Evolutionary conservation across 2,329 filamentous ascomycete genomes (phyloP).

Genomic region (Basipetospora chlamydospora): DNA sequence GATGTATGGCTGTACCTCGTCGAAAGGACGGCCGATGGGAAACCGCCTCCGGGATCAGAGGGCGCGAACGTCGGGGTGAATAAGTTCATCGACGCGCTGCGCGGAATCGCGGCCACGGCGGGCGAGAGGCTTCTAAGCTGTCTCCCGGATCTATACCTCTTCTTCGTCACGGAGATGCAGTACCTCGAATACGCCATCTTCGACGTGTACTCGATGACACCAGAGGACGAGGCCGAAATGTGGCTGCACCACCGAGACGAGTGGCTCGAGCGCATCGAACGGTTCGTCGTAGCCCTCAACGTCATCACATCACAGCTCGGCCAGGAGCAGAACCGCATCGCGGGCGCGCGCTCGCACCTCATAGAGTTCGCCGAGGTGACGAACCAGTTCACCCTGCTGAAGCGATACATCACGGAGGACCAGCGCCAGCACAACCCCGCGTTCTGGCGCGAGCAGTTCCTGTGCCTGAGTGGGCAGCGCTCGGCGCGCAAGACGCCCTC

Average conservation of each 20-base stretch:
- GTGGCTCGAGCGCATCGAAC: not conserved
- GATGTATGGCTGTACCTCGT: slow-evolving; percentile 3
- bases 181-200: slow-evolving; percentile 11
- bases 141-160: slow-evolving; percentile 9
- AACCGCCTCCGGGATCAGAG: not conserved
- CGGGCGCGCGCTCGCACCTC: not conserved
- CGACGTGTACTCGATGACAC: slow-evolving; percentile 11
- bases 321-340: not conserved
- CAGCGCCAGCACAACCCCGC: not conserved
- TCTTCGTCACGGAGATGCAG: slow-evolving; percentile 9
- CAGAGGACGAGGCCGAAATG: not conserved
- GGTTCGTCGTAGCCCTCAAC: not conserved
- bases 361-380: not conserved
- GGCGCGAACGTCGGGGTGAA: not conserved
- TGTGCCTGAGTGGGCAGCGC: not conserved
- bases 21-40: slow-evolving; percentile 3
- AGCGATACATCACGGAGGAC: not conserved
- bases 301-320: no score
- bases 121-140: slow-evolving; percentile 9
- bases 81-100: not conserved
- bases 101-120: not conserved
- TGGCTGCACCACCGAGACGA: no score
- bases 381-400: not conserved
- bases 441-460: not conserved
- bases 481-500: not conserved